Base-by-base conservation (phyloP, 371 early-diverging fungal species). In the Thermomucor indicae-seudaticae region DNA sequence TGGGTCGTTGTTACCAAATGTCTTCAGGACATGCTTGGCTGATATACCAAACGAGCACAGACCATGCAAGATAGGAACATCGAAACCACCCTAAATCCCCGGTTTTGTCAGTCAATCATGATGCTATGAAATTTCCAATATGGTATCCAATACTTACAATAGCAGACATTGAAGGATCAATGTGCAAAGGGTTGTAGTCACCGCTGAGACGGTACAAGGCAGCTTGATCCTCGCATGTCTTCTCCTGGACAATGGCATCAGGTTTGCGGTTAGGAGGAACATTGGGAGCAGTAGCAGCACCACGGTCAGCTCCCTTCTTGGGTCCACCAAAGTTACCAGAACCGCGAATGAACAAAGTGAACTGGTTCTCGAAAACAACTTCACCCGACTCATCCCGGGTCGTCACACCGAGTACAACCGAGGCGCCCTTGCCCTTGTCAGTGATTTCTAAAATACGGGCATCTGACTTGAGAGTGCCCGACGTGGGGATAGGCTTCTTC, bases 61-160 rank as follows among this genome's bases (percentile, higher is more conserved):
- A 17, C 98, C 98, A 58, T 98, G 98, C 32, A 97, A 77, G 55
- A 98, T 97, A 4, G 98, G 98, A 1, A 88, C 85, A 22, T 95
- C 86, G 65, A 97, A 98, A 10, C 96, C 95, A 48, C 95, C 98
- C 61, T 58, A 42, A 39, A 28, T 19, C 10, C 1, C 31, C 10
- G 12, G 14, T 32, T 16, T 37, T 37, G 37, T 3, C 19, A n/a
- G 25, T 4, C 22, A 7, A n/a, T 47, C 19, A 47, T 16, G 3
- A 10, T 10, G 14, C 7, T 14, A 32, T 6, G 14, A 46, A 10
- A 46, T n/a, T 20, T 5, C 19, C 2, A 30, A 29, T 17, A 31
- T 12, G 38, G 32, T 8, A 37, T 25, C n/a, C n/a, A n/a, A n/a
- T 12, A 48, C 58, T 41, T 48, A 58, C 59, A 39, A 96, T 78